A percentile compares a stretch with the other conserved stretches of the same genome.
Evolutionary conservation across 2,329 filamentous ascomycete genomes (phyloP).

Genomic region (Fusarium tanahbumbuense): DNA sequence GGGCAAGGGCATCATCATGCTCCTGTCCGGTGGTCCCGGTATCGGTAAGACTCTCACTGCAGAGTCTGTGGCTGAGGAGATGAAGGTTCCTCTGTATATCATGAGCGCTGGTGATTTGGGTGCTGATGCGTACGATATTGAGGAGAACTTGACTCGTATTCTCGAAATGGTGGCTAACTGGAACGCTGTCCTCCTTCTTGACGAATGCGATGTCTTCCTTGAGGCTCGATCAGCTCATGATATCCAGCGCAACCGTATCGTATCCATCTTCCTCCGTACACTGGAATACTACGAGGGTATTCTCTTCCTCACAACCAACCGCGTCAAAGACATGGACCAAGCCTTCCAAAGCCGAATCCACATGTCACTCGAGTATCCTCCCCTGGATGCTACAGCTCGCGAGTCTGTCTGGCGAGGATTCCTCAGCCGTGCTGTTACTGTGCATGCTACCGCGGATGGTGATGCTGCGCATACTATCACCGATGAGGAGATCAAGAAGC

Average conservation of each 20-base stretch:
- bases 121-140: constrained; percentile 71
- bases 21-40: constrained; percentile 61
- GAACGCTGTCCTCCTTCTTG: constrained; percentile 54
- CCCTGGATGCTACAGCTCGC: constrained; percentile 53
- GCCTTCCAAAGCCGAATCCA: constrained; percentile 63
- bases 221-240: constrained; percentile 51
- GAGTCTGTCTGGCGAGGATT: constrained; percentile 56
- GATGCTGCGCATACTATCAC: constrained; percentile 48
- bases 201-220: constrained; percentile 59
- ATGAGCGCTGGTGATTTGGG: constrained; percentile 77
- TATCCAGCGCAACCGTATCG: constrained; percentile 50
- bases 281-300: constrained; percentile 63
- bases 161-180: constrained; percentile 74
- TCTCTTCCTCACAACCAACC: constrained; percentile 63
- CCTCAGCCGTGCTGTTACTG: constrained; percentile 48
- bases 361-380: constrained; percentile 60
- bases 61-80: constrained; percentile 62
- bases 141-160: constrained; percentile 64
- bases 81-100: constrained; percentile 61
- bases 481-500: constrained; percentile 48
- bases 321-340: constrained; percentile 57
- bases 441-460: constrained; percentile 37
- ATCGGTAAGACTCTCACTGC: constrained; percentile 64
- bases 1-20: constrained; percentile 62
- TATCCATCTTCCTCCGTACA: constrained; percentile 56